Percentiles rank a stretch among this genome's conserved stretches.
phyloP scores from a whole-genome alignment of 2,329 filamentous ascomycete genomes.

The Shiraia sp. region DNA sequence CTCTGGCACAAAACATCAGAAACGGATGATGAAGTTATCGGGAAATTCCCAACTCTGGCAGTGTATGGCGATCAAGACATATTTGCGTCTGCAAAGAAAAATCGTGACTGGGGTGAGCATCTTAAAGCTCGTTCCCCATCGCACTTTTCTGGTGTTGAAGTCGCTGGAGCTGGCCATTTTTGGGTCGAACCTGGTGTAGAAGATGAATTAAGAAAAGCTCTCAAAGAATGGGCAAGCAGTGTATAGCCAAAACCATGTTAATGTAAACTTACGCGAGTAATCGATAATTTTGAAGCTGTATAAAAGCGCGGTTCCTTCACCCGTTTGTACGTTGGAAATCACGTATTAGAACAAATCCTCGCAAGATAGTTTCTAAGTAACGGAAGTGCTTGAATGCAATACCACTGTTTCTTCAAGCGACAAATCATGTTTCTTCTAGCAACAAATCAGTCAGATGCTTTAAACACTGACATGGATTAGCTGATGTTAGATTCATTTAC shows the following conservation, averaged over 20 bases:
- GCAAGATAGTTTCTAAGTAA: too few species aligned
- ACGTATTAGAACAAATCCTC: too few species aligned
- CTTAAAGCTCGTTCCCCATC: slow-evolving; percentile 46
- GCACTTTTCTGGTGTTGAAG: slow-evolving; percentile 48
- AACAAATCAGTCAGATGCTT: too few species aligned
- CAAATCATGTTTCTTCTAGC: too few species aligned
- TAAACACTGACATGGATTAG: too few species aligned
- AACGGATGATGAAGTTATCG: slow-evolving; percentile 19
- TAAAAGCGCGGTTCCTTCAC: too few species aligned
- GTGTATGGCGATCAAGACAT: slow-evolving; percentile 76
- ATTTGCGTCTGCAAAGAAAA: slow-evolving; percentile 69
- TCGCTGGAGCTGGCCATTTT: slow-evolving; percentile 57
- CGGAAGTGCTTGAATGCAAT: too few species aligned
- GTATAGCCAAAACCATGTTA: background rate
- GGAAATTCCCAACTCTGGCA: slow-evolving; percentile 58
- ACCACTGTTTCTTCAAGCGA: too few species aligned
- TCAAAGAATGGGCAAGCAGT: slow-evolving; percentile 49
- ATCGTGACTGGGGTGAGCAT: slow-evolving; percentile 67
- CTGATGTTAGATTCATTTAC: too few species aligned
- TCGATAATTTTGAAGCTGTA: too few species aligned
- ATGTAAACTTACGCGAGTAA: too few species aligned
- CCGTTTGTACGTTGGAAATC: too few species aligned
- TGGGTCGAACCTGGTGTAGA: slow-evolving; percentile 51
- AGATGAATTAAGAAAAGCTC: slow-evolving; percentile 41
- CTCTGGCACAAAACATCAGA: slow-evolving; percentile 30